A percentile compares a stretch with the other conserved stretches of the same genome.
phyloP scores from a whole-genome alignment of 2,329 filamentous ascomycete species.

The Fusarium sp. region DNA sequence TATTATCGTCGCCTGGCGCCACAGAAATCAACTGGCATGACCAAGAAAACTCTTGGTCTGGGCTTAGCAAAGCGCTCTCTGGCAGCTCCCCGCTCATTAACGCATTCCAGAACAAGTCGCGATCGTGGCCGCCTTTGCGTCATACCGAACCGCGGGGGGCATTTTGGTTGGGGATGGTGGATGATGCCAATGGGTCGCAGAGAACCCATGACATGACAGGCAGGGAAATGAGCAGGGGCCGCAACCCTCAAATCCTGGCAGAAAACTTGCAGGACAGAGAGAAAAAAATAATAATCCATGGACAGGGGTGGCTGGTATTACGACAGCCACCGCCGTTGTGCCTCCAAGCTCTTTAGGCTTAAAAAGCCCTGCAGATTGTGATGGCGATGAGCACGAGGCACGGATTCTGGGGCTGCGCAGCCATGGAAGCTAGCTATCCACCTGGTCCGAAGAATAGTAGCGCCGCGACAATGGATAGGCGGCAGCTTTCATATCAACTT shows the following conservation, averaged over 20 bases:
- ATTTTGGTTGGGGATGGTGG: constrained; percentile 36
- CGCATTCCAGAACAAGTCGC: constrained; percentile 37
- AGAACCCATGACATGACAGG: constrained; percentile 43
- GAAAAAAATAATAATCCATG: constrained; percentile 30
- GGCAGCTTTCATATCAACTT: constrained; percentile 8
- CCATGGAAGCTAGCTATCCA: constrained; percentile 17
- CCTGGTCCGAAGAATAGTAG: constrained; percentile 29
- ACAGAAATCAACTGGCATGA: constrained; percentile 35
- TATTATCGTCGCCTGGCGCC: constrained; percentile 27
- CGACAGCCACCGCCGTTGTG: constrained; percentile 40
- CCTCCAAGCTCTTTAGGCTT: constrained; percentile 40
- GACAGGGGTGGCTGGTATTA: constrained; percentile 32
- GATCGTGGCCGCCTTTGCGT: constrained; percentile 40
- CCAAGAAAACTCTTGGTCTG: constrained; percentile 30
- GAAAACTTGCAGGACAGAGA: constrained; percentile 25
- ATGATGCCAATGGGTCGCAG: constrained; percentile 33
- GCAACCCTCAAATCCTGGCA: constrained; percentile 32
- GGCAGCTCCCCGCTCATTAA: constrained; percentile 36
- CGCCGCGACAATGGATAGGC: constrained; percentile 15
- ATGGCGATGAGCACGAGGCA: constrained; percentile 39
- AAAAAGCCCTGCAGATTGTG: constrained; percentile 38
- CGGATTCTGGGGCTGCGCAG: constrained; percentile 33
- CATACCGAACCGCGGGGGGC: constrained; percentile 37
- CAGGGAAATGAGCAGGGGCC: constrained; percentile 36
- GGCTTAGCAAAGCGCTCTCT: constrained; percentile 29